Base-by-base conservation (phyloP, 306 rosid genomes). In the Cicer judaicum region DNA sequence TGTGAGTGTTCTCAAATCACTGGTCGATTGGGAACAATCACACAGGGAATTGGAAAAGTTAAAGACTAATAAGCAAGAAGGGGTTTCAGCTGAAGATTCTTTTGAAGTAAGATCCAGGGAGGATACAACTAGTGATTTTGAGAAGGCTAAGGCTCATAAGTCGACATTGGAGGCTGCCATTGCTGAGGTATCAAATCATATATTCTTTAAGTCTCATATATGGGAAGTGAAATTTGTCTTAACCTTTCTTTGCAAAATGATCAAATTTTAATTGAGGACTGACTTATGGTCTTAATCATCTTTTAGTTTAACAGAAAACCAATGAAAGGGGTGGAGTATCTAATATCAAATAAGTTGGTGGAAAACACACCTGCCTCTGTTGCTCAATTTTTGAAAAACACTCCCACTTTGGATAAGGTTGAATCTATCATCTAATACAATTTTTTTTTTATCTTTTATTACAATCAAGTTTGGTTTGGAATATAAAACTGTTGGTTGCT, bases 261-360 rank as follows among this genome's bases (percentile, higher is more conserved):
- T 68, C 48, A 48, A 66, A 57, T 57, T 64, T 67, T 76, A 60
- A 69, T 69, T 64, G 16, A 65, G 82, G 74, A 13, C 87, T 90
- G 82, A 95, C 86, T 77, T 60, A 15, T 80, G 62, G 65, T 77
- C 78, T 83, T 85, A 67, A 81, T 85, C 18, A 67, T 84, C 72
- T 70, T 84, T 80, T 91, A 95, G 99, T 95, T 95, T 88, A 95
- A 95, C 91, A 84, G 99, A 82, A 84, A 88, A 80, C 96, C 99
- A 14, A 70, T 59, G 21, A 95, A 90, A 89, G 98, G 91, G 85
- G 88, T 95, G 49, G 96, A 95, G 34, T 88, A 85, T 84, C 81
- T 95, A 79, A 90, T 87, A 79, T 86, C 91, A 65, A 95, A 89
- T 88, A 95, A 89, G 81, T 83, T 95, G 86, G 93, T 92, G 85